Evolutionary conservation across 768 basidiomycete genomes (phyloP).

Genomic region (Hirschioporus abietinus): DNA sequence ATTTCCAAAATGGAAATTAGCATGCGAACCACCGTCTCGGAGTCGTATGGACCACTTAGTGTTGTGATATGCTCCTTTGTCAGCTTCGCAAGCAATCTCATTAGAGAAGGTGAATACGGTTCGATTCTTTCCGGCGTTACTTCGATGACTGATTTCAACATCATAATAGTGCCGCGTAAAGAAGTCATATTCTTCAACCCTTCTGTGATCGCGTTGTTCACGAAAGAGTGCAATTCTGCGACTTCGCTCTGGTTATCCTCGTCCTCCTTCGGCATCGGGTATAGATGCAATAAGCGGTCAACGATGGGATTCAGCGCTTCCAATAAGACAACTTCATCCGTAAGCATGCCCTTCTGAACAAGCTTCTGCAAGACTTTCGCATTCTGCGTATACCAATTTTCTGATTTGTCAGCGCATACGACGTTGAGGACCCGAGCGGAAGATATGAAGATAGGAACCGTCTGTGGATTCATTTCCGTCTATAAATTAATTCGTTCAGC

Average conservation of each 20-base stretch:
- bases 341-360: constrained; percentile 79
- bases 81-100: constrained; percentile 80
- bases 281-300: constrained; percentile 69
- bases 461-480: constrained; percentile 71
- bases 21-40: constrained; percentile 56
- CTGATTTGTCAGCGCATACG: constrained; percentile 75
- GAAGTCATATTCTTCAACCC: constrained; percentile 69
- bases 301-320: constrained; percentile 81
- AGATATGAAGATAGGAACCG: constrained; percentile 66
- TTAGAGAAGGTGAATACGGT: constrained; percentile 63
- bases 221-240: constrained; percentile 72
- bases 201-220: constrained; percentile 70
- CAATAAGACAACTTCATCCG: constrained; percentile 74
- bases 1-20: constrained; percentile 83
- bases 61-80: constrained; percentile 81
- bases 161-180: constrained; percentile 74
- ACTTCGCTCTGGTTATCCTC: constrained; percentile 62
- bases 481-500: constrained; percentile 23
- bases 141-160: constrained; percentile 82
- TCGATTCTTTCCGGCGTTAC: constrained; percentile 81
- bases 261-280: constrained; percentile 76
- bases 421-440: constrained; percentile 87
- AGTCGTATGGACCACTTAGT: constrained; percentile 32
- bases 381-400: constrained; percentile 76
- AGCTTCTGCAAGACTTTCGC: constrained; percentile 71